phyloP scores from a whole-genome alignment of 2,329 filamentous ascomycete species.

The Aspergillus calidoustus region DNA sequence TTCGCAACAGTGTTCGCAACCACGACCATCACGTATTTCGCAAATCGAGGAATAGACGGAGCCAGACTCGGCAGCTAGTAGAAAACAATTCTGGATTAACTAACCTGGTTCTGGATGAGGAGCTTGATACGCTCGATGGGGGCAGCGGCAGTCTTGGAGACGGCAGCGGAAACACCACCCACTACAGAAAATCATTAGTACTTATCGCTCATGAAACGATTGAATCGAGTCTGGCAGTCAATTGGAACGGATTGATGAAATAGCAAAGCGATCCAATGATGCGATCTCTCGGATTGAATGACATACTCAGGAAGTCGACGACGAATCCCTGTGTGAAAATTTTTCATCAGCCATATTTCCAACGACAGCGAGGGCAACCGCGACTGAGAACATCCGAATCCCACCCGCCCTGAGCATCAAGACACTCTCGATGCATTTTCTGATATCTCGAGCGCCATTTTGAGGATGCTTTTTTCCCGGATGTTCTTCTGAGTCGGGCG shows the following conservation, averaged over 20 bases:
- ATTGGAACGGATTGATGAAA: constrained; percentile 16
- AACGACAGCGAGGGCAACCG: not conserved
- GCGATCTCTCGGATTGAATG: constrained; percentile 14
- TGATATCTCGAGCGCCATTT: constrained; percentile 5
- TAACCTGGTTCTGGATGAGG: constrained; percentile 99
- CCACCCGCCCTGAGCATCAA: not conserved
- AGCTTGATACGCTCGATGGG: constrained; percentile 99
- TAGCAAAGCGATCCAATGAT: constrained; percentile 12
- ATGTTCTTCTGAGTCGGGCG: constrained; percentile 17
- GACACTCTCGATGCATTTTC: not conserved
- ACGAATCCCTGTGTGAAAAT: constrained; percentile 74
- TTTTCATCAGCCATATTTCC: constrained; percentile 34
- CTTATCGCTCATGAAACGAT: not conserved
- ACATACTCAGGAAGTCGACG: constrained; percentile 99
- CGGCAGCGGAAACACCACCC: constrained; percentile 99
- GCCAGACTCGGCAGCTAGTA: not conserved
- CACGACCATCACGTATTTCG: not conserved
- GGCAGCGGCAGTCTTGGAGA: constrained; percentile 99
- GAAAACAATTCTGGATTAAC: constrained; percentile 45
- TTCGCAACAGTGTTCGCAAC: not conserved
- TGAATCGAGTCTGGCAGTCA: not conserved
- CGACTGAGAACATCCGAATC: constrained; percentile 11
- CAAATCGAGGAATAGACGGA: constrained; percentile 1
- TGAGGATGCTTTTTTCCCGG: constrained; percentile 15
- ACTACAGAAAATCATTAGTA: constrained; percentile 65